Evolutionary conservation across 2,329 filamentous ascomycete species (phyloP), one percentile per base, ranked within the genome.

Genomic region (Zarea fungicola): DNA sequence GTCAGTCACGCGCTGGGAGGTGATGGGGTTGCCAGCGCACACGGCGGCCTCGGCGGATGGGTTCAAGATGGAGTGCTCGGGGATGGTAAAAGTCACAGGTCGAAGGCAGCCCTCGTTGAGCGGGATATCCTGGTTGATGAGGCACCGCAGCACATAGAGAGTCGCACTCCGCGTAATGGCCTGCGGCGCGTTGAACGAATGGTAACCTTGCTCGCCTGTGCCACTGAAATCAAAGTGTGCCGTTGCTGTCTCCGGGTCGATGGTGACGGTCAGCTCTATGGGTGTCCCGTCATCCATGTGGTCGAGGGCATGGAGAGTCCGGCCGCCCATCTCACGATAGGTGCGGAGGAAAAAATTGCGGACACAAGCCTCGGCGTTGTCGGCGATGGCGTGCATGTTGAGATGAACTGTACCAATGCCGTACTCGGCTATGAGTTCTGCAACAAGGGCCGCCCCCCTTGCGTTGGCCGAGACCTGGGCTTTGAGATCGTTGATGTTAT

Each of bases 241-340:
- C 0, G 89, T 89, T 54, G 87, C 85, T 31, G 88, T 89, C 1
- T 82, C 75, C 0, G 78, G 76, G 58, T 90, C 79, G 56, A 95
- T 95, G 9, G 80, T 83, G 32, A 95, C 77, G 48, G 82, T 83
- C 5, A 95, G 76, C 44, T 76, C 72, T 58, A 95, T 93, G 0
- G 87, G 85, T 11, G 80, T 86, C 28, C 89, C 89, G 58, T 95
- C 89, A 62, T 95, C 89, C 87, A 95, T 93, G 69, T 84, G 88
- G 60, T 29, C 80, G 10, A 56, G 50, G 2, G 67, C 65, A 8
- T 49, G 40, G 4, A 70, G 56, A 9, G 55, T 49, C 19, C 52
- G 47, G 1, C 54, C 52, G 10, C 52, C 54, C 28, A 48, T 49
- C 22, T 51, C 52, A 19, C 50, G 45, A 1, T 51, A 52, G 1